Evolutionary conservation across 2,329 filamentous ascomycete species (phyloP).

Genomic region (Tolypocladium guangdongense): DNA sequence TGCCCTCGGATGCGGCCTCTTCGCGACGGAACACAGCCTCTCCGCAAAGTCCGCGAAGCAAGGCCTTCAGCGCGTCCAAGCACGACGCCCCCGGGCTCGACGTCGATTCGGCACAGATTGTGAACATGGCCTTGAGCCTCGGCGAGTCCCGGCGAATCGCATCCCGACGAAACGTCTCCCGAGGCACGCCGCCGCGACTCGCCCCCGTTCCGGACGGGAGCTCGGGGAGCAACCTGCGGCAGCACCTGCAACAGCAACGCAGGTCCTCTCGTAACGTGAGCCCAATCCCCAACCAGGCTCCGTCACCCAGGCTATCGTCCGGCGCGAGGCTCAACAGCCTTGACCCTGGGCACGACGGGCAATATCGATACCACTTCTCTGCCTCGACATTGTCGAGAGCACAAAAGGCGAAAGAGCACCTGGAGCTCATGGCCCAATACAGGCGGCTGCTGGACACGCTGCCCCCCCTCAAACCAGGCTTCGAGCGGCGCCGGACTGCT

Average conservation of each 20-base stretch:
- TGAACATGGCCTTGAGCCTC: conserved; percentile 81
- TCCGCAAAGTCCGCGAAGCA: not conserved
- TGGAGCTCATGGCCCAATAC: conserved; percentile 82
- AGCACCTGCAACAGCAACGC: conserved; percentile 63
- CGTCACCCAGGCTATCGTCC: conserved; percentile 29
- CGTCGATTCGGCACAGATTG: conserved; percentile 77
- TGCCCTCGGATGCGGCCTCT: not conserved
- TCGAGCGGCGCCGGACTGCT: conserved; percentile 25
- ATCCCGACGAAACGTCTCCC: conserved; percentile 44
- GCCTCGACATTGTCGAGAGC: conserved; percentile 70
- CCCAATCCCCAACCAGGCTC: conserved; percentile 37
- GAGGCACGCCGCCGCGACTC: conserved; percentile 37
- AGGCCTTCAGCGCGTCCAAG: not conserved
- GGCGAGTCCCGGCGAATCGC: conserved; percentile 68
- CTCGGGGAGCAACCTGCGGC: conserved; percentile 48
- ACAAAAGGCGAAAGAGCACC: conserved; percentile 72
- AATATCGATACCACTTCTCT: conserved; percentile 58
- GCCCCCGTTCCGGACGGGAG: conserved; percentile 41
- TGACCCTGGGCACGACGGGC: conserved; percentile 29
- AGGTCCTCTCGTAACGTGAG: conserved; percentile 50
- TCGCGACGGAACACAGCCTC: not conserved
- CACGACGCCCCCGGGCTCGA: conserved; percentile 32
- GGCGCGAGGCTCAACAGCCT: conserved; percentile 31
- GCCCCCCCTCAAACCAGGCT: conserved; percentile 53
- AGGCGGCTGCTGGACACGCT: conserved; percentile 67